Conservation (phyloP, 2,329 filamentous ascomycete species). For the Orbilia blumenaviensis region DNA sequence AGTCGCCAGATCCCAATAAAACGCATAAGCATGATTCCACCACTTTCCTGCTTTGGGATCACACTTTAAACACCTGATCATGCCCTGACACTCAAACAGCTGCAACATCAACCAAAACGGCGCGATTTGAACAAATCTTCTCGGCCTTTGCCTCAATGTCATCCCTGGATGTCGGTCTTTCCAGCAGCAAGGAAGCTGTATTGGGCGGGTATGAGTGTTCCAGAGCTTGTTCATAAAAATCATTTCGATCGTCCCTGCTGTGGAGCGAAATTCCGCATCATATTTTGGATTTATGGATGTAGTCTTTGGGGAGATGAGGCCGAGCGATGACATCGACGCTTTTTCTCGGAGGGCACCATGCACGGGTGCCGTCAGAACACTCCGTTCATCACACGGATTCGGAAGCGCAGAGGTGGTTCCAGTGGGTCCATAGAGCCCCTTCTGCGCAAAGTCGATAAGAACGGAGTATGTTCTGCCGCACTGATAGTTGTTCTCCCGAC, state of each 20-base stretch:
- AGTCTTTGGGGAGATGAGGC: background rate
- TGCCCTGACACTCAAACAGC: constrained; percentile 11
- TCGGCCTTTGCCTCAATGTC: constrained; percentile 1
- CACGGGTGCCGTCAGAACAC: background rate
- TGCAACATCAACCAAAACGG: constrained; percentile 20
- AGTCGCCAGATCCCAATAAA: constrained; percentile 23
- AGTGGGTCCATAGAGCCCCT: constrained; percentile 2
- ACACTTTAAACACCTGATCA: constrained; percentile 9
- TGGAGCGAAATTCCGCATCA: background rate
- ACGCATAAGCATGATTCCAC: constrained; percentile 20
- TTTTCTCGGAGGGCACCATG: background rate
- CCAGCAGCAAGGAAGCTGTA: constrained; percentile 15
- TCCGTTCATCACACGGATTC: background rate
- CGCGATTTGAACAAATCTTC: constrained; percentile 23
- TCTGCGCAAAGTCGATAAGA: constrained; percentile 21
- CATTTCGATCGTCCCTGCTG: background rate
- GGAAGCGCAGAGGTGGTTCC: background rate
- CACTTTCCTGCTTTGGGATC: constrained; percentile 3
- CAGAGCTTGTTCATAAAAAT: constrained; percentile 3
- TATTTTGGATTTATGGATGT: background rate
- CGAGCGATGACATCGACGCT: background rate
- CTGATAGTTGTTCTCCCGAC: background rate
- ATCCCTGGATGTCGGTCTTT: background rate
- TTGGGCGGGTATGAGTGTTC: background rate
- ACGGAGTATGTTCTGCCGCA: constrained; percentile 16